These are phyloP conservation scores for Pyrenopolyporus hunteri DNA, from an alignment of 495 filamentous ascomycete genomes.

Conservation along the genomic window DNA sequence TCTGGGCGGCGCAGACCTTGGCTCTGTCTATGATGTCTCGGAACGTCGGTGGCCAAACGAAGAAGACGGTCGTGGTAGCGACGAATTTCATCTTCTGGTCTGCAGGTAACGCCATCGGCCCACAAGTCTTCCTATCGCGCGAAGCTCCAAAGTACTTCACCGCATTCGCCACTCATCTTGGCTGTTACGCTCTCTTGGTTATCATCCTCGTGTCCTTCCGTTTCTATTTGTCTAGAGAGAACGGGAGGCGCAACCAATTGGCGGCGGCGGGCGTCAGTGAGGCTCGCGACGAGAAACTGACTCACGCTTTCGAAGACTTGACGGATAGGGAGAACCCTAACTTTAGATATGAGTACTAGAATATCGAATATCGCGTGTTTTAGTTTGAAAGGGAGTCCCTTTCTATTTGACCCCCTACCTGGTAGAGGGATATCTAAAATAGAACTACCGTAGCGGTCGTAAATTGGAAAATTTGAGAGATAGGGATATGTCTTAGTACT, in stretches of 20 bases:
- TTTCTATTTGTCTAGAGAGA: slow-evolving; percentile 53
- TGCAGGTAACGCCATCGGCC: slow-evolving; percentile 58
- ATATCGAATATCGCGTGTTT: neutral
- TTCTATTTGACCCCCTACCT: neutral
- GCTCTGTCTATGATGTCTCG: slow-evolving; percentile 57
- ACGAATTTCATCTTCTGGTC: slow-evolving; percentile 59
- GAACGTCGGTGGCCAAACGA: slow-evolving; percentile 62
- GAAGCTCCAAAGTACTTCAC: slow-evolving; percentile 59
- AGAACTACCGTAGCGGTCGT: too few relatives aligned
- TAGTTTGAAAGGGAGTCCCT: neutral
- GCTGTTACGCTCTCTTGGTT: slow-evolving; percentile 57
- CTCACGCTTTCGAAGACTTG: slow-evolving; percentile 63
- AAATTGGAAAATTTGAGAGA: too few relatives aligned
- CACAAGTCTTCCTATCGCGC: slow-evolving; percentile 59
- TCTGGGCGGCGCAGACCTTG: slow-evolving; percentile 64
- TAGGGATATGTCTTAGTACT: too few relatives aligned
- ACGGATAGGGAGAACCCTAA: slow-evolving; percentile 64
- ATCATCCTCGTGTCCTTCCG: slow-evolving; percentile 54
- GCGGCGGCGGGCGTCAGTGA: slow-evolving; percentile 50
- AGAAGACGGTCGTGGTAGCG: slow-evolving; percentile 56
- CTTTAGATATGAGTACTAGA: slow-evolving; percentile 58
- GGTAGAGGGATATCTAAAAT: too few relatives aligned
- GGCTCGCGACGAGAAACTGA: slow-evolving; percentile 48
- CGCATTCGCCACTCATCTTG: slow-evolving; percentile 61
- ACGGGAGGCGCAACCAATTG: slow-evolving; percentile 54